A percentile compares a stretch with the other conserved stretches of the same genome.
These are phyloP conservation scores for Liquidambar formosana DNA, from an alignment of 164 flowering plant species.

Conservation along the genomic window DNA sequence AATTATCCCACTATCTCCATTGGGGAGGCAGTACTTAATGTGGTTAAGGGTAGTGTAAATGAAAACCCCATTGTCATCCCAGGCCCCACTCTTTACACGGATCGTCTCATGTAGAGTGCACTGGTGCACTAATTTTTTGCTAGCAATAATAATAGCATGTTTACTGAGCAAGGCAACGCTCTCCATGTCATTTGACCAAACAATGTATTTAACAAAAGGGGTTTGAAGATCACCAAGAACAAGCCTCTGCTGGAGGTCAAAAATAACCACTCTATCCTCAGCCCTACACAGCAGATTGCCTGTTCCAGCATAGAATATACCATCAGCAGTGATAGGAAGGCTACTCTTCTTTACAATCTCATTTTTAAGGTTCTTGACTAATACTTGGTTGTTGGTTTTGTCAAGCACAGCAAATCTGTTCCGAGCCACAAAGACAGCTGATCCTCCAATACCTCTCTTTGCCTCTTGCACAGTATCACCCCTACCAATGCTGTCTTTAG, in stretches of 20 bases:
- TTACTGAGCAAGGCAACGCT: constrained; percentile 89
- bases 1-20: constrained; percentile 69
- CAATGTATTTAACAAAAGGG: constrained; percentile 74
- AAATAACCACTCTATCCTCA: constrained; percentile 80
- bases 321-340: constrained; percentile 50
- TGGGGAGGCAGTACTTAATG: constrained; percentile 25
- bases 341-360: constrained; percentile 24
- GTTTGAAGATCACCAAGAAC: constrained; percentile 88
- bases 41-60: constrained; percentile 48
- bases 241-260: constrained; percentile 84
- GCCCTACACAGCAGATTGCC: constrained; percentile 30
- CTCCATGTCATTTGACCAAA: constrained; percentile 95
- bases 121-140: constrained; percentile 76
- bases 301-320: constrained; percentile 22
- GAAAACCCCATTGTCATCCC: constrained; percentile 62
- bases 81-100: constrained; percentile 24
- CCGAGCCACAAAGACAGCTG: constrained; percentile 48
- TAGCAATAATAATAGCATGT: constrained; percentile 83
- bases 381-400: constrained; percentile 43
- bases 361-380: constrained; percentile 73
- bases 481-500: constrained; percentile 69
- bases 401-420: constrained; percentile 40
- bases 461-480: constrained; percentile 72
- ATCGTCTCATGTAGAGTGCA: constrained; percentile 89
- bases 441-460: constrained; percentile 79